Evolutionary conservation across 2,329 filamentous ascomycete genomes (phyloP).

Genomic region (Dothideomycetes sp.): DNA sequence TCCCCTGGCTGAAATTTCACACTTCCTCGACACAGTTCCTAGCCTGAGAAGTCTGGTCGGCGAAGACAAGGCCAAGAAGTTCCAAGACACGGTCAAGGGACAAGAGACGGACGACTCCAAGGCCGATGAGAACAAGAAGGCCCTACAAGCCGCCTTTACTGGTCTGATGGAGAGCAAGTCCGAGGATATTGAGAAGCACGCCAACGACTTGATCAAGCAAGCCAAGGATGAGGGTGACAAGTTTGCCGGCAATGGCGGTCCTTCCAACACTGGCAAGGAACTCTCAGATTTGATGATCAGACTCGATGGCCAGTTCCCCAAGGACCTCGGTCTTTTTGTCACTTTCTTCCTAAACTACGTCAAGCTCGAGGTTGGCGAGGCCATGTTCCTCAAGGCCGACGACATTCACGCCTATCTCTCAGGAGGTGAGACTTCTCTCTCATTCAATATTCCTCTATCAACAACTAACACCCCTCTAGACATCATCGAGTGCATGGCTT

Average conservation of each 20-base stretch:
- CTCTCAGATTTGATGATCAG: slow-evolving; percentile 69
- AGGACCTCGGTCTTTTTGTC: slow-evolving; percentile 87
- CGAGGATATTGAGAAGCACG: slow-evolving; percentile 54
- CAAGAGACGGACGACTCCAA: slow-evolving; percentile 42
- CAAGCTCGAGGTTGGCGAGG: slow-evolving; percentile 76
- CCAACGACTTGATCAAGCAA: slow-evolving; percentile 59
- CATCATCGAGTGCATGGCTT: slow-evolving; percentile 98
- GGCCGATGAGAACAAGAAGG: slow-evolving; percentile 59
- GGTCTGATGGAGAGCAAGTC: slow-evolving; percentile 70
- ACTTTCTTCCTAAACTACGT: slow-evolving; percentile 97
- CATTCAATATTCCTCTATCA: not conserved
- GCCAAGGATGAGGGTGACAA: slow-evolving; percentile 57
- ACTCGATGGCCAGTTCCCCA: slow-evolving; percentile 74
- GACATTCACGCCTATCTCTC: slow-evolving; percentile 95
- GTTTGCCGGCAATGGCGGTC: slow-evolving; percentile 67
- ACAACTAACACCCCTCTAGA: slow-evolving; percentile 39
- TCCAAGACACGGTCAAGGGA: slow-evolving; percentile 41
- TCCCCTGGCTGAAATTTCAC: slow-evolving; percentile 72
- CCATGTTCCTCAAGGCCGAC: slow-evolving; percentile 90
- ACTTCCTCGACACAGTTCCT: slow-evolving; percentile 64
- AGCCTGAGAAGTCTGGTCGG: slow-evolving; percentile 39
- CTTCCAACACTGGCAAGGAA: slow-evolving; percentile 58
- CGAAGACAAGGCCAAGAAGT: slow-evolving; percentile 37
- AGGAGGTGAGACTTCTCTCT: slow-evolving; percentile 37
- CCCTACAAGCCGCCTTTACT: slow-evolving; percentile 65